Base-by-base conservation (phyloP, 441 rosid species). In the Adansonia gregorii region DNA sequence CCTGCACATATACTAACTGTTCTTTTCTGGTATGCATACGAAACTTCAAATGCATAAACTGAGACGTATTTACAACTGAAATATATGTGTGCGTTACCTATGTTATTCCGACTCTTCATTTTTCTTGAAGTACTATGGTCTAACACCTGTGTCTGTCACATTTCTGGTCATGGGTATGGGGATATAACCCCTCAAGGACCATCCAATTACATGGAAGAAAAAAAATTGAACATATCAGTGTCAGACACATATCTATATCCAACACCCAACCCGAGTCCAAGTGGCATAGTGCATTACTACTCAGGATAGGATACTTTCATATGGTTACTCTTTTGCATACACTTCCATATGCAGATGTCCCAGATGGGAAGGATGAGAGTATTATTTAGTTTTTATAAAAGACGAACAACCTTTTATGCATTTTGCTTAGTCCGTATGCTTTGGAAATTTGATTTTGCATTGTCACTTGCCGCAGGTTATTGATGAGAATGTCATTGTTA, bases 401-500 rank as follows among this genome's bases (percentile, higher is more conserved):
- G 74, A 71, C 41, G 14, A 27, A 52, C 45, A 35, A 52, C 46
- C 27, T 52, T 35, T 6, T 35, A 31, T n/a, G 45, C 15, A 31
- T 71, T 71, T 71, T 71, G 14, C 17, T 56, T 64, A 74, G 24
- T 22, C 12, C 52, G 45, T 20, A 4, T 12, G 46, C 49, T 19
- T 51, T 22, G 15, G 49, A 27, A 31, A 56, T 70, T 56, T 27
- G 20, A 79, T 11, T 75, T 68, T n/a, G 64, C 78, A 20, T 78
- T 35, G 15, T 64, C 52, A 75, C 61, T 76, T 73, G 52, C 31
- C 48, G 20, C 86, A 88, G 91, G 91, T 88, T 70, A 41, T 82
- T 20, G 80, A 76, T 51, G 86, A 76, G 70, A 79, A 86, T 48
- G 76, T 88, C 22, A 65, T 74, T 17, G 88, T 88, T 66, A 79